phyloP scores from a whole-genome alignment of 352 stramenopile genomes.

The Poterioochromonas sp. region DNA sequence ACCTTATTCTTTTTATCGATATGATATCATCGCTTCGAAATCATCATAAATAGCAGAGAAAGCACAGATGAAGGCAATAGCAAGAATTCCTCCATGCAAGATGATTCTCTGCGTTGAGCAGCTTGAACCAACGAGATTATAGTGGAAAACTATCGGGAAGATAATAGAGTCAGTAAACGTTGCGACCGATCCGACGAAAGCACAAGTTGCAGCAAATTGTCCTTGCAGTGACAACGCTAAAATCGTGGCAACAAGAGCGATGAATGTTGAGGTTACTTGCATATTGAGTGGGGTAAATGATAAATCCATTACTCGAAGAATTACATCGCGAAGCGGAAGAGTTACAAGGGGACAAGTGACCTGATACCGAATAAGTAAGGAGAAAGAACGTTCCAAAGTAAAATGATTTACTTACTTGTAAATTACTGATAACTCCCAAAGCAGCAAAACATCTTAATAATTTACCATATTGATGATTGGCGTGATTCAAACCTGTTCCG shows the following conservation, averaged over 20 bases:
- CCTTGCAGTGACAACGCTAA: neutral
- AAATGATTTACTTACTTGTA: neutral
- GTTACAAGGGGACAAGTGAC: slow-evolving; percentile 13
- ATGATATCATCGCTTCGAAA: no score
- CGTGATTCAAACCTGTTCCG: neutral
- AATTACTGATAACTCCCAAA: neutral
- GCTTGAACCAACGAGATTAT: neutral
- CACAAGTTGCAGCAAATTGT: neutral
- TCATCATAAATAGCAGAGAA: no score
- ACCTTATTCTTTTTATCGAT: no score
- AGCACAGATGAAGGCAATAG: no score
- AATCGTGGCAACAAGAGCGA: neutral
- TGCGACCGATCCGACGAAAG: neutral
- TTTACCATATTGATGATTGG: neutral
- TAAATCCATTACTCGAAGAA: neutral
- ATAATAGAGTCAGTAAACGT: neutral
- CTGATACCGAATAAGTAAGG: neutral
- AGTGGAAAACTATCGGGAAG: neutral
- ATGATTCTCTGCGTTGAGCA: no score
- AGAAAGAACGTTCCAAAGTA: neutral
- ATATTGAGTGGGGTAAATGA: neutral
- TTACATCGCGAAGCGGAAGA: neutral
- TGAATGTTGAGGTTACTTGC: no score
- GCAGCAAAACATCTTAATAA: neutral
- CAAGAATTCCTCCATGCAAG: no score